Base-by-base conservation (phyloP, 768 basidiomycete genomes). In the Suillus subluteus region DNA sequence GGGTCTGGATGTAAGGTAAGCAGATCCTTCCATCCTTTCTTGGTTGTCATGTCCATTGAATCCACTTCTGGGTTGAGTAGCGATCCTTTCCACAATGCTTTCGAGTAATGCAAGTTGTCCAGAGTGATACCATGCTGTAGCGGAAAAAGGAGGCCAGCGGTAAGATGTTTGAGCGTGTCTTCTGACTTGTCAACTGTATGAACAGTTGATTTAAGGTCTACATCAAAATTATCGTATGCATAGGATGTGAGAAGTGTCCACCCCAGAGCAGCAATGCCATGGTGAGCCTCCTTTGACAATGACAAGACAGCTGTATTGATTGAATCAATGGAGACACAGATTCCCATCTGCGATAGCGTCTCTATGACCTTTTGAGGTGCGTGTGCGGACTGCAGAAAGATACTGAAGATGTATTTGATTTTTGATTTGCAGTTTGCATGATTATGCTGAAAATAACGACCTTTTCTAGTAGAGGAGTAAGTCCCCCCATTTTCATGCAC, bases 201-300 rank as follows among this genome's bases (percentile, higher is more conserved):
- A 8, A 74, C 64, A 0, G 70, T 18, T 12, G 69, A 63, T 56
- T 79, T 75, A 9, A 82, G 66, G 46, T 80, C 71, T 6, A 83
- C 73, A 67, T 85, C 82, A 37, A 84, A 75, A 68, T 85, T 85
- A 65, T 85, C 79, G 35, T 80, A 84, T 6, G 79, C 79, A 68
- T 75, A 80, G 6, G 68, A 63, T 1, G 73, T 66, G 1, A 74
- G 62, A 7, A 79, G 66, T 4, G 72, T 73, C 32, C 68, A 52
- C 0, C 78, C 79, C 30, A 78, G 69, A 18, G 43, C 16, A 4
- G 61, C 55, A 7, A 81, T 69, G 3, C 48, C 40, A 0, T 40
- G 16, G 18, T 44, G 43, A 1, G 78, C 68, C 50, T 78, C 68
- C 6, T 62, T 67, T 2, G 77, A 79, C 12, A 82, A 69, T 56